Conservation (phyloP, 768 basidiomycete species). For the Pleurotus cornucopiae region DNA sequence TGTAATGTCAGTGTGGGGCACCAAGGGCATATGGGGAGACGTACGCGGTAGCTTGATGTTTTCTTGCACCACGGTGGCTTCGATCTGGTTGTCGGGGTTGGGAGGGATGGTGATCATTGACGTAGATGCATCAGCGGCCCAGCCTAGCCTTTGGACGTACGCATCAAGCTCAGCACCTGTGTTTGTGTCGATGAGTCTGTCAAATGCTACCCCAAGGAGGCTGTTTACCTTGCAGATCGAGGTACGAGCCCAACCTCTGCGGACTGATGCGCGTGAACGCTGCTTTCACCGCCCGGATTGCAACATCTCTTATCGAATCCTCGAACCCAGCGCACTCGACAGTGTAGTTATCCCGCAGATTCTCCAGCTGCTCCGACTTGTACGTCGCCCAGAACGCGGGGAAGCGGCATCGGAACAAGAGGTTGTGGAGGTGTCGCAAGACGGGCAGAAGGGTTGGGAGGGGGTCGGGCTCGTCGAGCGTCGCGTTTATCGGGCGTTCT, state of each 20-base stretch:
- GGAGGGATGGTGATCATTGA: constrained; percentile 67
- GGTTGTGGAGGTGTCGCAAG: constrained; percentile 60
- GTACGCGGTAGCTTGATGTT: constrained; percentile 76
- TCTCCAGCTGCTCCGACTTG: constrained; percentile 63
- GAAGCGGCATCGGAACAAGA: constrained; percentile 83
- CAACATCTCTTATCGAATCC: constrained; percentile 75
- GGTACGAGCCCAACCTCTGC: constrained; percentile 65
- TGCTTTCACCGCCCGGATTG: constrained; percentile 70
- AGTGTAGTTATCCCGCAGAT: constrained; percentile 82
- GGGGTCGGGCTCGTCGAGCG: constrained; percentile 79
- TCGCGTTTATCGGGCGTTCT: constrained; percentile 52
- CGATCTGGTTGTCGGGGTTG: constrained; percentile 86
- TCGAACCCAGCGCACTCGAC: constrained; percentile 82
- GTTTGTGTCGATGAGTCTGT: not conserved
- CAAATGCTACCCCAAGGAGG: not conserved
- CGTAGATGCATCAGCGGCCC: constrained; percentile 51
- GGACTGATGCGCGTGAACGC: constrained; percentile 72
- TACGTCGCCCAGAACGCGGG: constrained; percentile 81
- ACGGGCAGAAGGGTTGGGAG: constrained; percentile 66
- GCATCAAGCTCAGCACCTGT: constrained; percentile 53
- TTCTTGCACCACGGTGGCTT: constrained; percentile 82
- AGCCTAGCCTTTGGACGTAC: constrained; percentile 63
- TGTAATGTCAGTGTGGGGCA: constrained; percentile 8
- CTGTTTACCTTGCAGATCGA: constrained; percentile 58
- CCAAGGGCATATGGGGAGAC: constrained; percentile 22